Evolutionary conservation across 2,329 filamentous ascomycete species (phyloP), one percentile per base, ranked within the genome.

Genomic region (Hawksworthiomyces lignivorus): DNA sequence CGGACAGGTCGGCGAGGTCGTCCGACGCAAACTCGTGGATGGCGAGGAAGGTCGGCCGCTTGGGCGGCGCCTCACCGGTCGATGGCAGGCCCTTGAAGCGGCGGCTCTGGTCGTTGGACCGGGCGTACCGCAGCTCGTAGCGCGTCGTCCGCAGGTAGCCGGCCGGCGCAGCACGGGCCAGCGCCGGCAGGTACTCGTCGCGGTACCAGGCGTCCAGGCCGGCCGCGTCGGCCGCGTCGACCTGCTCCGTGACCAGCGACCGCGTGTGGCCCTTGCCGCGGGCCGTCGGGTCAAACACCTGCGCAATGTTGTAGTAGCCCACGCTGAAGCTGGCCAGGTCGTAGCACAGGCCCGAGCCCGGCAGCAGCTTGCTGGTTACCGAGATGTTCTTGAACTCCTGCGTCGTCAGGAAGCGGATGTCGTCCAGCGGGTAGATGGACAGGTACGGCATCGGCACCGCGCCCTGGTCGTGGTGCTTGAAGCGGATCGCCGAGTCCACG

Each of bases 361-460:
- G 54, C 22, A 56, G 42, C 19, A 49, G 31, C 17, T 56, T 52
- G 44, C 60, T 64, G 17, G 55, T 50, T 4, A 63, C 52, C 5
- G 46, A 50, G 36, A 64, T 60, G 2, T 49, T 48, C 29, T 50
- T 56, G 48, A 65, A 64, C 43, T 59, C 59, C 5, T 54, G 48
- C 15, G 54, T 50, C 14, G 54, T 44, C 24, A 56, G 54, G 36
- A 64, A 65, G 1, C 49, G 55, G 18, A 65, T 22, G 30, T 65
- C 60, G 5, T 46, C 42, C 54, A 63, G 54, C 6, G 61, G 58
- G 36, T 64, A 63, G 32, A 59, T 54, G 7, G 58, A 58, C 7
- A 65, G 52, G 39, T 56, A 63, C 0, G 62, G 62, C 44, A 54
- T 58, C 33, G 24, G 15, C 22, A 30, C 27, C n/a, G 37, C 37